These are phyloP conservation scores for Casaregolazyma suthepensis DNA, from an alignment of 1,139 yeast genomes.

Conservation along the genomic window DNA sequence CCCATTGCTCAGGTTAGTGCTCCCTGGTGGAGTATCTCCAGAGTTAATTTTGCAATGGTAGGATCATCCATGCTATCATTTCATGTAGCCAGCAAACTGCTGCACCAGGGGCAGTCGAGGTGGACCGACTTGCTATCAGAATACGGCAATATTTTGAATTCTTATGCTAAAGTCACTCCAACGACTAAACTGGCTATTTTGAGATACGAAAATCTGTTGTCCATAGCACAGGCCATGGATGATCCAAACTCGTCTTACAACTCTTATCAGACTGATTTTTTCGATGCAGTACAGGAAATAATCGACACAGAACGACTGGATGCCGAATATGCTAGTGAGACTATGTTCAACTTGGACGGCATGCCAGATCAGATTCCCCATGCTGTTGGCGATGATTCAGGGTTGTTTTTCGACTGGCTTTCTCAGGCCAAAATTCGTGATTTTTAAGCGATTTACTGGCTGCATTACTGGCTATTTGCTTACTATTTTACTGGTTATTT, in stretches of 20 bases:
- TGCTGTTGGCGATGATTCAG: neutral
- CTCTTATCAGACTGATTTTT: neutral
- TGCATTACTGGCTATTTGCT: neutral
- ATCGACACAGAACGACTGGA: neutral
- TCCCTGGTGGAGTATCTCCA: slow-evolving; percentile 4
- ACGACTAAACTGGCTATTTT: neutral
- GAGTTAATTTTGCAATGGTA: slow-evolving; percentile 4
- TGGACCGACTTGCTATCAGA: neutral
- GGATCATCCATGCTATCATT: slow-evolving; percentile 1
- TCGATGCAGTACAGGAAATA: neutral
- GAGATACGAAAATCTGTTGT: slow-evolving; percentile 2
- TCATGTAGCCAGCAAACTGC: neutral
- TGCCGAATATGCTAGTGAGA: neutral
- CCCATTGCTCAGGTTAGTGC: neutral
- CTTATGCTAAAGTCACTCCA: neutral
- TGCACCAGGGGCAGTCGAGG: neutral
- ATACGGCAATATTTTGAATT: neutral
- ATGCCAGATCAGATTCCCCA: neutral
- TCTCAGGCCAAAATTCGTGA: neutral
- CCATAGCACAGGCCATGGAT: neutral
- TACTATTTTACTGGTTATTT: neutral
- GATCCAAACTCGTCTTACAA: neutral
- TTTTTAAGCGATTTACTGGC: neutral
- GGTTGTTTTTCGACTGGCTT: slow-evolving; percentile 2
- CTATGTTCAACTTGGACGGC: neutral